Evolutionary conservation across 2,329 filamentous ascomycete genomes (phyloP).

Genomic region (Sclerotinia subarctica): DNA sequence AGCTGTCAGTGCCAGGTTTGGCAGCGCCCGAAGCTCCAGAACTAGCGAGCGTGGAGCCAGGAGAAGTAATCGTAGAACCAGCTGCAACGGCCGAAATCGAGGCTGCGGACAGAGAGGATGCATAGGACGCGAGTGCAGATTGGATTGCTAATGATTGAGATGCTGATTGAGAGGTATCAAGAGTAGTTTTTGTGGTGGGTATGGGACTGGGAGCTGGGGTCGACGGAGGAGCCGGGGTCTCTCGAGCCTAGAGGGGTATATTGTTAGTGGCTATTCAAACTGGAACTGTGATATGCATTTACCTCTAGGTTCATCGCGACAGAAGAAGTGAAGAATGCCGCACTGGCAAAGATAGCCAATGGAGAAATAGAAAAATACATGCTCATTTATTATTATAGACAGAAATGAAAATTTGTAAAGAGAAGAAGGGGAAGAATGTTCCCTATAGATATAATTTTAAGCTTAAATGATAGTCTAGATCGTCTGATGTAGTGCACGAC

Average conservation of each 20-base stretch:
- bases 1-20: background rate
- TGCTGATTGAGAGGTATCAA: constrained; percentile 1
- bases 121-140: background rate
- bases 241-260: background rate
- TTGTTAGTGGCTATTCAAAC: background rate
- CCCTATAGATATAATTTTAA: background rate
- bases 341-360: background rate
- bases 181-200: background rate
- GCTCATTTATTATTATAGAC: background rate
- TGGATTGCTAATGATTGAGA: background rate
- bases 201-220: background rate
- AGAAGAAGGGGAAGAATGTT: background rate
- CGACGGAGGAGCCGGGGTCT: background rate
- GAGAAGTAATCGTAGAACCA: too few species aligned
- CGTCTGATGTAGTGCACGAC: background rate
- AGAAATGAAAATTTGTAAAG: background rate
- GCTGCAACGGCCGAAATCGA: background rate
- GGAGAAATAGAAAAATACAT: background rate
- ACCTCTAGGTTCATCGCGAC: background rate
- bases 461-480: background rate
- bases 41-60: background rate
- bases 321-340: background rate
- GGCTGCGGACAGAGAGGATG: background rate
- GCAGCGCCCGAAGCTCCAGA: background rate
- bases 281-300: background rate